Evolutionary conservation across 2,329 filamentous ascomycete genomes (phyloP), one percentile per base, ranked within the genome.

Genomic region (Lecanicillium sp.): DNA sequence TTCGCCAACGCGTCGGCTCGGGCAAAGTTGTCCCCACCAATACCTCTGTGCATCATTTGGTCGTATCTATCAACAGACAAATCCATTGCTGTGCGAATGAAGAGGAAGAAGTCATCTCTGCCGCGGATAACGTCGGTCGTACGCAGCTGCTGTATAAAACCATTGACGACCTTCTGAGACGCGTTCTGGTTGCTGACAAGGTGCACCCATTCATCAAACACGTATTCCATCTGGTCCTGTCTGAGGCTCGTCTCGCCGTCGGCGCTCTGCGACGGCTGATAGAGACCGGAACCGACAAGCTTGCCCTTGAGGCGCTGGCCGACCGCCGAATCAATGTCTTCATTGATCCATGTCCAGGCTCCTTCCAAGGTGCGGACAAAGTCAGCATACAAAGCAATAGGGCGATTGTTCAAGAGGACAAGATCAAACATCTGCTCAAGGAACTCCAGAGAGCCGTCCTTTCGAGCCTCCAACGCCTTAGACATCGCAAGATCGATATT

Each of bases 181-280:
- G 82, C 78, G 48, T 81, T 78, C n/a, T 79, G 74, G 50, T 87
- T 85, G 58, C 83, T 83, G 63, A 74, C 83, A 7, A 95, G 73
- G 43, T 83, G 80, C 19, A 90, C 76, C 92, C 92, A 98, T 63
- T 98, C 92, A 31, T 90, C 88, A 53, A 98, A 95, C 15, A 95
- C 74, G 55, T 98, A 96, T 50, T 94, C 87, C 62, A 94, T 78
- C 57, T 95, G 87, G 45, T 94, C 86, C 45, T 80, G 78, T 48
- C 80, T 80, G 22, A 75, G 69, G 29, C 65, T 58, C 29, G 35
- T 39, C 22, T 53, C 49, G 35, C 77, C 71, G 41, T 81, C 75
- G 59, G 47, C 71, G 68, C 36, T 66, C 56, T 44, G 56, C 45
- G 55, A 46, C 7, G 62, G 56, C 28, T 63, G 60, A 3, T 61